Base-by-base conservation (phyloP, 805 yeast species). In the Candida quercuum region DNA sequence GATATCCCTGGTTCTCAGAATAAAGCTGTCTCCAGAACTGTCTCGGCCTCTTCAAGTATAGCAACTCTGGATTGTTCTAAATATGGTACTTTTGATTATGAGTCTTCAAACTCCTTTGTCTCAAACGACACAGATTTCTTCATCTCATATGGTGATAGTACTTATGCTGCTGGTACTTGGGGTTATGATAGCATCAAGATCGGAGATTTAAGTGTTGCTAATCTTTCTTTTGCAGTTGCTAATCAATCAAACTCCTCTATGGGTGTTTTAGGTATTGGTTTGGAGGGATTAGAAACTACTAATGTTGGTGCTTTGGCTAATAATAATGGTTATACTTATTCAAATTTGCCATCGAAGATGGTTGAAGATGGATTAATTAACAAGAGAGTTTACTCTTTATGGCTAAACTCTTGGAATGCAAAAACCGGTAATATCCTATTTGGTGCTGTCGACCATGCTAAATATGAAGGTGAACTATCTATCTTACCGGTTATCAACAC, bases 221-320 rank as follows among this genome's bases (percentile, higher is more conserved):
- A 66, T 39, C 61, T 83, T 22, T 75, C 86, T 5, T 72, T 88
- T 57, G 96, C 94, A 2, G 76, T 87, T 18, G 94, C 85, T 3
- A 76, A 76, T 52, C 57, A 59, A 25, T 74, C 86, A 2, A 75
- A 77, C 43, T 77, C 89, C 4, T 57, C 76, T 8, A 60, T 60
- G 32, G 91, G 94, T 39, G 91, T 86, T 19, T 59, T 85, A 29
- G 88, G 89, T 20, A 75, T 85, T 44, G 91, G 93, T 10, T 66
- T 83, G 35, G 61, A 74, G 5, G 83, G 78, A 12, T 67, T 84
- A 38, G 95, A 88, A 58, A 66, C 75, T 4, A 82, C 91, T 1
- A 64, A 66, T 42, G 52, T 71, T 1, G 64, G 64, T 17, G 33
- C 49, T 6, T 29, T 40, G 3, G 43, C 52, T 3, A 29, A 41